Percentiles rank a stretch among this genome's conserved stretches.
These are phyloP conservation scores for Pseudonitzschia delicatissima DNA, from an alignment of 108 stramenopile genomes.

Conservation along the genomic window DNA sequence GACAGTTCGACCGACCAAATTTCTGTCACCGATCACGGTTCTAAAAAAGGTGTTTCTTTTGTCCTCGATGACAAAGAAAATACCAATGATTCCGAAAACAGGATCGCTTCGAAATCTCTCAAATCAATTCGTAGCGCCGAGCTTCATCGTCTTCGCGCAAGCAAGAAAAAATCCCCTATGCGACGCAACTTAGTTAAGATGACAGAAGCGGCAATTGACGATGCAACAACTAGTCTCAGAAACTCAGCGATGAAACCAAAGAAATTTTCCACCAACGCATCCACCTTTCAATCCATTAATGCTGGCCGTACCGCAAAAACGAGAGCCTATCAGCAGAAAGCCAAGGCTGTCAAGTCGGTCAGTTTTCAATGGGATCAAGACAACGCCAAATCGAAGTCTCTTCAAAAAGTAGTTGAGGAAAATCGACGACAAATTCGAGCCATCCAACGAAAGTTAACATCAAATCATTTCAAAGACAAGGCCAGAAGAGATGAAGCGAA, in stretches of 20 bases:
- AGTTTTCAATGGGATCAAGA: slow-evolving; percentile 61
- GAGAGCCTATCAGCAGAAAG: slow-evolving; percentile 1
- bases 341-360: slow-evolving; percentile 27
- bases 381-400: slow-evolving; percentile 46
- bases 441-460: slow-evolving; percentile 59
- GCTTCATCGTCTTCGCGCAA: slow-evolving; percentile 28
- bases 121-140: slow-evolving; percentile 22
- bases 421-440: slow-evolving; percentile 52
- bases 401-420: slow-evolving; percentile 56
- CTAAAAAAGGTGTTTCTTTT: slow-evolving; percentile 20
- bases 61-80: slow-evolving; percentile 28
- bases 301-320: slow-evolving; percentile 39
- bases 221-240: slow-evolving; percentile 35
- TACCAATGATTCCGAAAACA: background rate
- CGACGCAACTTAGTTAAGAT: slow-evolving; percentile 29
- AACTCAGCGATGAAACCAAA: slow-evolving; percentile 2
- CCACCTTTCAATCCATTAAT: slow-evolving; percentile 31
- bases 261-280: background rate
- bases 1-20: background rate
- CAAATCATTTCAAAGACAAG: slow-evolving; percentile 53
- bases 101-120: background rate
- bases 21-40: background rate
- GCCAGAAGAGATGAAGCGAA: slow-evolving; percentile 40
- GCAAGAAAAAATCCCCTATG: slow-evolving; percentile 17
- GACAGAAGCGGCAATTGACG: slow-evolving; percentile 40